Evolutionary conservation across 345 rosid genomes (phyloP).

Genomic region (Gossypium thurberi): DNA sequence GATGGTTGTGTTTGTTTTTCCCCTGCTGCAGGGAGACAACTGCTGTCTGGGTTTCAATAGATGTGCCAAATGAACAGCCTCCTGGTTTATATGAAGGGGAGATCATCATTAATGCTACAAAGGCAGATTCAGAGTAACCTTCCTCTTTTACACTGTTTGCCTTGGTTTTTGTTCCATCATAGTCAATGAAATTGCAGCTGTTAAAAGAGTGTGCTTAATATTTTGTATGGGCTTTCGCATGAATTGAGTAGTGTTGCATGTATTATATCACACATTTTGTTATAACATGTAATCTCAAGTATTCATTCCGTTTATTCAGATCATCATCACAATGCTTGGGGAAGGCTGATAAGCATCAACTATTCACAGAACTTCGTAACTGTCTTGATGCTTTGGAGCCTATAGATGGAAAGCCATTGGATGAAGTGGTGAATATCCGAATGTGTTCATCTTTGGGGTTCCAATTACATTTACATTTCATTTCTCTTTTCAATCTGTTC

Average conservation of each 20-base stretch:
- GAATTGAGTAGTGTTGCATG: constrained; percentile 2
- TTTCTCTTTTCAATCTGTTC: constrained; percentile 18
- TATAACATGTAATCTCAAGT: not conserved
- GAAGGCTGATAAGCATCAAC: constrained; percentile 60
- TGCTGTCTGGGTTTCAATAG: constrained; percentile 84
- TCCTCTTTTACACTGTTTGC: constrained; percentile 3
- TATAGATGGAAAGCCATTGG: constrained; percentile 54
- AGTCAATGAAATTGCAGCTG: not conserved
- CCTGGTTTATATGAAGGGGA: constrained; percentile 95
- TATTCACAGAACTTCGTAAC: constrained; percentile 57
- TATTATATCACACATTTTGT: not conserved
- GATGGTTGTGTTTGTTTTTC: constrained; percentile 13
- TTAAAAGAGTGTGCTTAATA: not conserved
- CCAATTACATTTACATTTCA: not conserved
- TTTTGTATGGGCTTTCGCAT: not conserved
- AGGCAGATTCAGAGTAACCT: constrained; percentile 55
- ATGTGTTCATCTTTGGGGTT: not conserved
- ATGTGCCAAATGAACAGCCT: constrained; percentile 77
- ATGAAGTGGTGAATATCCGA: constrained; percentile 59
- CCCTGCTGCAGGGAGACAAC: constrained; percentile 65
- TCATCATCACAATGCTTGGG: constrained; percentile 35
- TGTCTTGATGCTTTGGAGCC: constrained; percentile 71
- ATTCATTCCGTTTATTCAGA: constrained; percentile 29
- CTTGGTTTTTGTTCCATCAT: not conserved
- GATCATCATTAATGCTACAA: constrained; percentile 59